A percentile compares a stretch with the other conserved stretches of the same genome.
Evolutionary conservation across 1,284 basidiomycete genomes (phyloP).

Genomic region (Ceratobasidium sp.): DNA sequence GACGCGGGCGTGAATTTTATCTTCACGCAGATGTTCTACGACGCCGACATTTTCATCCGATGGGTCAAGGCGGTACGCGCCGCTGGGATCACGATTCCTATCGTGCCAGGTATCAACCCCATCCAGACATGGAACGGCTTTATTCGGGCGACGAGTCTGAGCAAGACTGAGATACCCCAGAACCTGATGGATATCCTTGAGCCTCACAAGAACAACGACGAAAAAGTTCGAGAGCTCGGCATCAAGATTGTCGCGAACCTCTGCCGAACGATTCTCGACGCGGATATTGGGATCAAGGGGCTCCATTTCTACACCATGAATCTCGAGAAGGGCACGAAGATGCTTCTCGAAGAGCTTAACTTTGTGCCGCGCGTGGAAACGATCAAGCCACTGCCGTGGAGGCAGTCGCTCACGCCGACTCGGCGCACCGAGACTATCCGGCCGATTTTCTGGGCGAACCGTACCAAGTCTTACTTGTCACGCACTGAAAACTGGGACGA

Average conservation of each 20-base stretch:
- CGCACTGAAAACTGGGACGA: conserved; percentile 99
- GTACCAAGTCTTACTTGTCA: conserved; percentile 89
- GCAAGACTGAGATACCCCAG: conserved; percentile 86
- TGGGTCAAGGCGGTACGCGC: conserved; percentile 87
- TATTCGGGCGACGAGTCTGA: conserved; percentile 88
- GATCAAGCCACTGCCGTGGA: conserved; percentile 91
- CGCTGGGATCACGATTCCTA: conserved; percentile 91
- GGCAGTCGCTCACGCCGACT: conserved; percentile 90
- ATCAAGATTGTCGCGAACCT: conserved; percentile 89
- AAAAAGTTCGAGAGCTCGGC: conserved; percentile 89
- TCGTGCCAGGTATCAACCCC: conserved; percentile 96
- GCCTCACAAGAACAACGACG: conserved; percentile 91
- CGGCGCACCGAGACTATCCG: conserved; percentile 89
- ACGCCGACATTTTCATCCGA: conserved; percentile 82
- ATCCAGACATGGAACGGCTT: conserved; percentile 99
- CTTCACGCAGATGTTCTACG: conserved; percentile 97
- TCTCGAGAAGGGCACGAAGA: conserved; percentile 93
- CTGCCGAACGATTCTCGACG: conserved; percentile 82
- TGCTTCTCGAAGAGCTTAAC: conserved; percentile 89
- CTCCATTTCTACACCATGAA: conserved; percentile 99
- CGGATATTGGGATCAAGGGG: conserved; percentile 82
- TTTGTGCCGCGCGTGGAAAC: conserved; percentile 87
- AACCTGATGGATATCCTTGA: conserved; percentile 83
- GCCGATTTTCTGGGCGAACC: conserved; percentile 96
- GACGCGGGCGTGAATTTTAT: conserved; percentile 90